A percentile compares a stretch with the other conserved stretches of the same genome.
Evolutionary conservation across 2,329 filamentous ascomycete species (phyloP).

Genomic region (Rhexocercosporidium sp.): DNA sequence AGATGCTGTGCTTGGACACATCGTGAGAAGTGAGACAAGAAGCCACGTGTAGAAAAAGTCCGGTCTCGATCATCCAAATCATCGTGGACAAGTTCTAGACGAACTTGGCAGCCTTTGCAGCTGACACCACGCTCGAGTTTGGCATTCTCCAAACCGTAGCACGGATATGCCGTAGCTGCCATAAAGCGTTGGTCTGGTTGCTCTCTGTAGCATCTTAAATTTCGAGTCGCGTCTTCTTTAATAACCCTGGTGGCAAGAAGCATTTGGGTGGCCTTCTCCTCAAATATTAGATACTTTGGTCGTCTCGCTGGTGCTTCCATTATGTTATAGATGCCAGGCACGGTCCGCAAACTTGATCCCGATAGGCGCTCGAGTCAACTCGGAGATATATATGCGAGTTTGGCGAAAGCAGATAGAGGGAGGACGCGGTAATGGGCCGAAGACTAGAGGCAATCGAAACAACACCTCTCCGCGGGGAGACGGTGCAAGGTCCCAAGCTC

Average conservation of each 20-base stretch:
- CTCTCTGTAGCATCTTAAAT: conserved; percentile 2
- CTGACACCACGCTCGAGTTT: conserved; percentile 5
- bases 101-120: conserved; percentile 2
- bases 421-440: neutral
- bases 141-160: conserved; percentile 1
- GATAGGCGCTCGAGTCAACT: neutral
- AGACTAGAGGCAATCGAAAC: neutral
- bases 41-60: conserved; percentile 2
- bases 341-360: conserved; percentile 3
- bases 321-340: conserved; percentile 4
- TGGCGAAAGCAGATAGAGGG: neutral
- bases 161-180: conserved; percentile 6
- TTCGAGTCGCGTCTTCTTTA: conserved; percentile 4
- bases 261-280: conserved; percentile 1
- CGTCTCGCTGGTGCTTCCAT: conserved; percentile 3
- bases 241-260: neutral
- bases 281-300: conserved; percentile 6
- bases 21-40: conserved; percentile 7
- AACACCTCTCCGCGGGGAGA: neutral
- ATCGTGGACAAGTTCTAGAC: neutral
- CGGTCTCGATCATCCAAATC: conserved; percentile 3
- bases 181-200: conserved; percentile 3
- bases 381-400: neutral
- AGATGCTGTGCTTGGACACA: conserved; percentile 5
- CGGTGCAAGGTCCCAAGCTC: neutral